Evolutionary conservation across 352 stramenopile genomes (phyloP), one percentile per base, ranked within the genome.

Genomic region (Pythium oligandrum): DNA sequence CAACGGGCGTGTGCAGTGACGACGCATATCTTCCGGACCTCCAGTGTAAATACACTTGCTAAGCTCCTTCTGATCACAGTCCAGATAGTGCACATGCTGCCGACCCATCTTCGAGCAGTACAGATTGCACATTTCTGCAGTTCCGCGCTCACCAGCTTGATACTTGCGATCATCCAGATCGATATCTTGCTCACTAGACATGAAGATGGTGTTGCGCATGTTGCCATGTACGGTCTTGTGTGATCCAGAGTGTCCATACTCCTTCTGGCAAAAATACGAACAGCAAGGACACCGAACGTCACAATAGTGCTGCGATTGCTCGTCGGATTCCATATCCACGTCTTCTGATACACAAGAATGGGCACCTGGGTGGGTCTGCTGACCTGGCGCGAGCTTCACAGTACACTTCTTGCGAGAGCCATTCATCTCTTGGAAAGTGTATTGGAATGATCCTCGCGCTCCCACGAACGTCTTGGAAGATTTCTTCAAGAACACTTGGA

Each of bases 371-470:
- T 90, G 79, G n/a, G 63, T 72, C 34, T 72, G 64, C 48, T 86
- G 64, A 7, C 66, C 66, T 1, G 73, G 55, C 26, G 48, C 53
- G 10, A 93, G 40, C 42, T 68, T 57, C 35, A 59, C 57, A 0
- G 55, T 56, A 44, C 79, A 93, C 42, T 86, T 86, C 55, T 88
- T 88, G 6, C 75, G 74, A 11, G 66, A 66, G 0, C 79, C 80
- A 55, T 90, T 93, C 79, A 93, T 93, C 51, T 90, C 83, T 59
- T 93, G 74, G 33, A 76, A 82, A 2, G 68, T 86, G 55, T 88
- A 93, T 43, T 83, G 64, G 44, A 93, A 90, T 3, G 59, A 75
- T 5, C 72, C 58, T 34, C 83, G 73, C 51, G 60, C 63, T 4
- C 83, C 83, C 1, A 54, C 58, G 53, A 93, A 90, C 6, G 62